Conservation (phyloP, 164 flowering plant species). For the Liquidambar formosana region DNA sequence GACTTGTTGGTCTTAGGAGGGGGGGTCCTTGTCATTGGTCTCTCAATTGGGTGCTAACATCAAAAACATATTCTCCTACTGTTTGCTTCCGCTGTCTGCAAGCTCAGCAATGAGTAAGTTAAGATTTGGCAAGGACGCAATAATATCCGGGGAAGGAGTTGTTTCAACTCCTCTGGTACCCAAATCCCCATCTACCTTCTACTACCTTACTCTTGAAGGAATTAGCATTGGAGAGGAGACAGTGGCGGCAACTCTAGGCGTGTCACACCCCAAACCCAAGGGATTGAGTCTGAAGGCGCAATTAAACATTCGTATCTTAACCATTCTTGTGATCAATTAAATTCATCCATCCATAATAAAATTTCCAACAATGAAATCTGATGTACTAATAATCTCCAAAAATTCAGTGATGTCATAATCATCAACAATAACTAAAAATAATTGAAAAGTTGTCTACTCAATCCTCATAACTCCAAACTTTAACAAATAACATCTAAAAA, state of each 20-base stretch:
- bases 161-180: background rate
- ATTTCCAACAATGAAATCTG: too few species aligned
- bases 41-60: conserved; percentile 13
- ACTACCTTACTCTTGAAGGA: background rate
- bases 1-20: conserved; percentile 34
- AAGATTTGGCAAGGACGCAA: background rate
- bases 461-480: too few species aligned
- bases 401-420: too few species aligned
- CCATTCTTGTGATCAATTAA: too few species aligned
- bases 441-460: too few species aligned
- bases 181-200: background rate
- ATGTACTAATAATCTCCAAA: too few species aligned
- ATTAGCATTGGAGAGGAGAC: background rate
- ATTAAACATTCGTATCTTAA: too few species aligned
- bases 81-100: conserved; percentile 15
- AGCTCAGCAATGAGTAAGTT: background rate
- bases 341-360: too few species aligned
- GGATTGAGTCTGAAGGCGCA: too few species aligned
- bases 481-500: too few species aligned
- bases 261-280: too few species aligned
- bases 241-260: background rate
- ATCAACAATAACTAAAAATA: too few species aligned
- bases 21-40: conserved; percentile 19
- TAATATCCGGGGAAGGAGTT: background rate
- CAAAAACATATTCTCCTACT: conserved; percentile 26